Evolutionary conservation across 1,139 yeast species (phyloP), one percentile per base, ranked within the genome.

Genomic region (Candida buenavistaensis): DNA sequence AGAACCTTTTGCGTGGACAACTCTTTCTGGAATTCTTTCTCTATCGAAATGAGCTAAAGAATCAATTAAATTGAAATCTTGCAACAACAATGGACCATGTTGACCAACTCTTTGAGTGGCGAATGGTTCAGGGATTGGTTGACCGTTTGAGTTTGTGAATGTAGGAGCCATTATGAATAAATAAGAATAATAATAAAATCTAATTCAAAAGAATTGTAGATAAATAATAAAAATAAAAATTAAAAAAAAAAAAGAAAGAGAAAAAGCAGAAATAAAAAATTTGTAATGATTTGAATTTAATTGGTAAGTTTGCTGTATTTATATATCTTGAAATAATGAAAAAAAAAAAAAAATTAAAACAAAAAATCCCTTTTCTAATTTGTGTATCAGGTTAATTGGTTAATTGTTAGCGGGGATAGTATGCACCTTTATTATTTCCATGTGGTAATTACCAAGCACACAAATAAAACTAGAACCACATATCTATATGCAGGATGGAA

Each of bases 1-100:
- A 28, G 88, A 84, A 46, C 95, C 95, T 62, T 85, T 85, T 43
- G 95, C 95, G 57, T 86, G 95, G 33, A 86, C 95, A 37, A 86
- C 94, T 61, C 95, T 78, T 65, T 86, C 95, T 26, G 95, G 95
- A 43, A 86, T 80, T 59, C 95, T 75, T 65, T 87, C 95, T 52
- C 95, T 77, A 66, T 84, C 92, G 52, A 86, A 86, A 59, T 84
- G 94, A 19, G 95, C 85, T 36, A 86, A 64, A 27, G 84, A 70
- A 54, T 86, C 95, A 52, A 85, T 73, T 53, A 85, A 66, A 61
- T 82, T 84, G 63, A 80, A 79, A 58, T 86, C 95, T 62, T 86
- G 95, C 48, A 86, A 59, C 41, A 85, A 69, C 48, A 84, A 66
- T 21, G 95, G 90, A 43, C 95, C 90, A 46, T 75, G 78, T 41